Percentiles rank a stretch among this genome's conserved stretches.
Conservation (phyloP, 2,329 filamentous ascomycete species). For the Fusarium chlamydosporum region DNA sequence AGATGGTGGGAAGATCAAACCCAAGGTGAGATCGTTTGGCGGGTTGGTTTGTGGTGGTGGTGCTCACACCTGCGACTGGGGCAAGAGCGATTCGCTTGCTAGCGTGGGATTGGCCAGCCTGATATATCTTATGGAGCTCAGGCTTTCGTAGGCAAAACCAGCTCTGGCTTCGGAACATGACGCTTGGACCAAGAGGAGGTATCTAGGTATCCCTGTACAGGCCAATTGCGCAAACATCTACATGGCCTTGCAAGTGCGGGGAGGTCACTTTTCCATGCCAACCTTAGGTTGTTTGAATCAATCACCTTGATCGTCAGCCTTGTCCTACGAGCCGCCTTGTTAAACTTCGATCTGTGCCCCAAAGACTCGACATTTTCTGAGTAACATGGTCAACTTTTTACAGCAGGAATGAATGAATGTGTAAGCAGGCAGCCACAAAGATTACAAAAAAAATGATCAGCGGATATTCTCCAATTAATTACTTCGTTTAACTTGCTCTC, state of each 20-base stretch:
- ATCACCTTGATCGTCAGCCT: conserved; percentile 33
- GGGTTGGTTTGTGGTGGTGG: conserved; percentile 42
- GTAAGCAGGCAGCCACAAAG: not conserved
- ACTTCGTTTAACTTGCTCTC: conserved; percentile 33
- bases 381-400: conserved; percentile 13
- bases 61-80: conserved; percentile 44
- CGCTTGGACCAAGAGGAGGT: conserved; percentile 41
- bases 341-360: conserved; percentile 23
- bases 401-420: not conserved
- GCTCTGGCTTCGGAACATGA: conserved; percentile 35
- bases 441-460: not conserved
- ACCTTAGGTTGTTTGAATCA: not conserved
- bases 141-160: conserved; percentile 42
- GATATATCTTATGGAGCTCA: conserved; percentile 27
- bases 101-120: conserved; percentile 39
- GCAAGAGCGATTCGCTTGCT: conserved; percentile 41
- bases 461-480: conserved; percentile 44
- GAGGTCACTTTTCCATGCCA: conserved; percentile 42
- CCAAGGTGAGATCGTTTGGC: conserved; percentile 43
- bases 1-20: conserved; percentile 38
- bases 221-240: conserved; percentile 33
- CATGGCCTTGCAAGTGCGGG: conserved; percentile 37
- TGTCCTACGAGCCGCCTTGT: conserved; percentile 41
- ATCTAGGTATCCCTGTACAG: conserved; percentile 43
- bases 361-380: conserved; percentile 32